Evolutionary conservation across 805 yeast species (phyloP).

Genomic region (Starmerella khaoyaiensis): DNA sequence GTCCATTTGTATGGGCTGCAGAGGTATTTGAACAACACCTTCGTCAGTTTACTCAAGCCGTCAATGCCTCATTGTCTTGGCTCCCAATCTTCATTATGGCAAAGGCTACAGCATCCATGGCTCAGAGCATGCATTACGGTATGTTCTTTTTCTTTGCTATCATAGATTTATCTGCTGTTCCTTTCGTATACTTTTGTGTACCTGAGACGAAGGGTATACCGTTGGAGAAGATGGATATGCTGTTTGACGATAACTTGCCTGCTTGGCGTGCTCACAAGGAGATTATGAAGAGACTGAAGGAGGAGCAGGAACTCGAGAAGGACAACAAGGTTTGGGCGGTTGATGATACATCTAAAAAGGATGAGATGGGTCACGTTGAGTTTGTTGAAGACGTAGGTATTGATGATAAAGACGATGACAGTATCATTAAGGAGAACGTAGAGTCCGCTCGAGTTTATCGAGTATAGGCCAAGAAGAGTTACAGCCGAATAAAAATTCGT

Average conservation of each 20-base stretch:
- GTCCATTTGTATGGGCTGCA: conserved; percentile 12
- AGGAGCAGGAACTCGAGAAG: conserved; percentile 6
- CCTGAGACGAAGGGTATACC: conserved; percentile 12
- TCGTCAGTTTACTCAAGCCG: conserved; percentile 9
- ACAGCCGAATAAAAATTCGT: neutral
- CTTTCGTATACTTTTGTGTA: conserved; percentile 10
- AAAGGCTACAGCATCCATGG: conserved; percentile 9
- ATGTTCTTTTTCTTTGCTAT: conserved; percentile 10
- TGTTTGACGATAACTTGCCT: conserved; percentile 7
- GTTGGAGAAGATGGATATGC: conserved; percentile 8
- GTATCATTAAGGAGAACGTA: neutral
- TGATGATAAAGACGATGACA: neutral
- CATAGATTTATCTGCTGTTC: conserved; percentile 9
- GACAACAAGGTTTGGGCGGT: conserved; percentile 9
- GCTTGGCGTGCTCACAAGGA: conserved; percentile 11
- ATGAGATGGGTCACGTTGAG: conserved; percentile 2
- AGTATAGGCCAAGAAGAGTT: neutral
- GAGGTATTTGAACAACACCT: conserved; percentile 9
- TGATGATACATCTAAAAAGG: conserved; percentile 1
- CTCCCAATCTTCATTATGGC: conserved; percentile 11
- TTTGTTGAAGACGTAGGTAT: conserved; percentile 10
- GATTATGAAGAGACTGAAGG: conserved; percentile 6
- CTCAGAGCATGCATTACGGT: conserved; percentile 8
- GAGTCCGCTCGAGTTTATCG: neutral
- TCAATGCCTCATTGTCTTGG: conserved; percentile 10